Conservation (phyloP, 2,329 filamentous ascomycete genomes). For the Pseudogymnoascus sp. region DNA sequence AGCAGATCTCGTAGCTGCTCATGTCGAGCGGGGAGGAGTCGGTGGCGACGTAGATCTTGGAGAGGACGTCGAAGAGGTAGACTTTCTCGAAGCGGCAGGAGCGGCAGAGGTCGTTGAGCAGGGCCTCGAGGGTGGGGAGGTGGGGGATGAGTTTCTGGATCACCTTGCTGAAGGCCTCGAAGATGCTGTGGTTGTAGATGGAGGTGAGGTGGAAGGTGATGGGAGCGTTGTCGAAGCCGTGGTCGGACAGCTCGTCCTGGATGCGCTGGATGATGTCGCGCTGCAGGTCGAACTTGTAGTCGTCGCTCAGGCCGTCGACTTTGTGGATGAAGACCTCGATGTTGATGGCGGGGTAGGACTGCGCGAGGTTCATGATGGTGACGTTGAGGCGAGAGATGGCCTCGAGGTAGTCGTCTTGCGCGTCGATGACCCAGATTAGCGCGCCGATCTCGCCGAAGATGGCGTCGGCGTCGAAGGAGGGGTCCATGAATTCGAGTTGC, state of each 20-base stretch:
- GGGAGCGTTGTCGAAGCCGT: slow-evolving; percentile 85
- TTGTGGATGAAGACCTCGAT: slow-evolving; percentile 99
- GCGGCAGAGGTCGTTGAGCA: slow-evolving; percentile 88
- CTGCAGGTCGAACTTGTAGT: slow-evolving; percentile 93
- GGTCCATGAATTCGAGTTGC: slow-evolving; percentile 86
- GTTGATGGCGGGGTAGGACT: slow-evolving; percentile 86
- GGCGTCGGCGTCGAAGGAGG: slow-evolving; percentile 81
- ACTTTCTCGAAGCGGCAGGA: slow-evolving; percentile 96
- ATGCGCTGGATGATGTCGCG: slow-evolving; percentile 95
- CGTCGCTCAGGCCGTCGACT: slow-evolving; percentile 92
- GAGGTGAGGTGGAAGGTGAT: slow-evolving; percentile 94
- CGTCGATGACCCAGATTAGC: slow-evolving; percentile 96
- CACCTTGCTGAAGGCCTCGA: slow-evolving; percentile 96
- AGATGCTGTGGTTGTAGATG: slow-evolving; percentile 98
- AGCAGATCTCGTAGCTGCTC: slow-evolving; percentile 95
- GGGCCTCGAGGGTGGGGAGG: slow-evolving; percentile 81
- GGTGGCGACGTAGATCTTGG: slow-evolving; percentile 97
- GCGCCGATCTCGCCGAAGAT: slow-evolving; percentile 93
- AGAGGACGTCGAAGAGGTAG: slow-evolving; percentile 94
- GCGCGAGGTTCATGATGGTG: slow-evolving; percentile 82
- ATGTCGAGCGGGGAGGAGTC: slow-evolving; percentile 91
- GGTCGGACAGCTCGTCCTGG: slow-evolving; percentile 88
- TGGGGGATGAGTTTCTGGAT: slow-evolving; percentile 96
- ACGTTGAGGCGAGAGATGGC: slow-evolving; percentile 78
- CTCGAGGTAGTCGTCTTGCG: slow-evolving; percentile 95